Conservation (phyloP, 768 basidiomycete species). For the Rubroboletus satanas region DNA sequence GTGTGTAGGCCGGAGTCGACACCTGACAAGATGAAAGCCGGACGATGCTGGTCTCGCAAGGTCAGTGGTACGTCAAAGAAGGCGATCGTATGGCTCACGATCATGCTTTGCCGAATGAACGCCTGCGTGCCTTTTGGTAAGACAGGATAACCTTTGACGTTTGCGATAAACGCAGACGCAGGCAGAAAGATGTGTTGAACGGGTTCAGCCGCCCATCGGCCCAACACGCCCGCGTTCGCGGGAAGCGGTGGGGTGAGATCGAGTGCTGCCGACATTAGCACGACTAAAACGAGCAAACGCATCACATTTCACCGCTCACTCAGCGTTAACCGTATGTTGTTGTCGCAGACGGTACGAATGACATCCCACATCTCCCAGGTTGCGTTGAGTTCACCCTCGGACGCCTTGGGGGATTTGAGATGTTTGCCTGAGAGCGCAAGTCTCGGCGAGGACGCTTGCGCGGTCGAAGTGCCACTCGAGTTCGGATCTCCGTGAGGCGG, state of each 20-base stretch:
- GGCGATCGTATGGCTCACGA: constrained; percentile 45
- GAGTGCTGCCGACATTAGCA: constrained; percentile 55
- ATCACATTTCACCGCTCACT: constrained; percentile 55
- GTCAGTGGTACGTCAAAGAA: constrained; percentile 18
- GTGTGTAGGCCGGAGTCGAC: constrained; percentile 62
- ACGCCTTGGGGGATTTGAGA: constrained; percentile 32
- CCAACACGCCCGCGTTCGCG: constrained; percentile 65
- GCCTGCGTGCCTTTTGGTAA: constrained; percentile 89
- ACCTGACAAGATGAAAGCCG: constrained; percentile 77
- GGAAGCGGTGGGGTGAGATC: constrained; percentile 90
- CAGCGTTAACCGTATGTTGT: constrained; percentile 66
- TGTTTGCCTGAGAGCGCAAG: constrained; percentile 12
- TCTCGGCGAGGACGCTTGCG: constrained; percentile 21
- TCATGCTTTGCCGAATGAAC: constrained; percentile 88
- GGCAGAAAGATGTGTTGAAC: constrained; percentile 88
- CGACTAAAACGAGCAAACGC: background rate
- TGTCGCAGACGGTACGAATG: constrained; percentile 86
- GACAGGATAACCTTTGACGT: constrained; percentile 95
- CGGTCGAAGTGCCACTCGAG: constrained; percentile 24
- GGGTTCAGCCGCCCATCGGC: constrained; percentile 91
- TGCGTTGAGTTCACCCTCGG: constrained; percentile 58
- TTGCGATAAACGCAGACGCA: constrained; percentile 88
- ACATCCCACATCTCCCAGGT: constrained; percentile 99
- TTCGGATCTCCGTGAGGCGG: constrained; percentile 27
- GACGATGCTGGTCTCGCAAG: constrained; percentile 60